These are phyloP conservation scores for Kokia cookei DNA, from an alignment of 441 rosid species.

Conservation along the genomic window DNA sequence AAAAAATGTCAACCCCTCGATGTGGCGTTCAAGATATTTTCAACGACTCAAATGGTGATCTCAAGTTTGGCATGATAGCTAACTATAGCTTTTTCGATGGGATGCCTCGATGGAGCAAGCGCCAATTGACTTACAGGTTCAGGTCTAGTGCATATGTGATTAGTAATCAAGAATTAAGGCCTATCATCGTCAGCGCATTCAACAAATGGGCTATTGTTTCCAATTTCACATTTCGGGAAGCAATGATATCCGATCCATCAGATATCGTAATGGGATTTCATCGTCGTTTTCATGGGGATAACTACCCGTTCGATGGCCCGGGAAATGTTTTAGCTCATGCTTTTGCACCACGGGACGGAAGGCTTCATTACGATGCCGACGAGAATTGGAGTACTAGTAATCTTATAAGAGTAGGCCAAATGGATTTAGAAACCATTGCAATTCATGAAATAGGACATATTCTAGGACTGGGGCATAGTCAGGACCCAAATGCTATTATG, in stretches of 20 bases:
- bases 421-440: neutral
- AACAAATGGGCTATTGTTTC: neutral
- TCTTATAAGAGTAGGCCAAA: neutral
- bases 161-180: neutral
- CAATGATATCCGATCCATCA: neutral
- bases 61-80: slow-evolving; percentile 5
- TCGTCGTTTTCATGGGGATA: slow-evolving; percentile 16
- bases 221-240: slow-evolving; percentile 5
- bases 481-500: neutral
- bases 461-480: neutral
- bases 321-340: slow-evolving; percentile 17
- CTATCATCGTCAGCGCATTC: slow-evolving; percentile 1
- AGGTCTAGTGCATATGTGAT: neutral
- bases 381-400: slow-evolving; percentile 6
- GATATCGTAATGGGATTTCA: slow-evolving; percentile 18
- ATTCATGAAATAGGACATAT: slow-evolving; percentile 4
- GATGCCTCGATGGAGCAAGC: slow-evolving; percentile 9
- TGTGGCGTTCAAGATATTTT: neutral
- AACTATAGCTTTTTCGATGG: slow-evolving; percentile 12
- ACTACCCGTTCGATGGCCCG: slow-evolving; percentile 10
- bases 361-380: slow-evolving; percentile 23
- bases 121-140: slow-evolving; percentile 14
- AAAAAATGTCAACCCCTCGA: neutral
- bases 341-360: slow-evolving; percentile 9
- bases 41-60: neutral